These are phyloP conservation scores for Pseudogymnoascus sp. DNA, from an alignment of 2,329 filamentous ascomycete genomes.

Conservation along the genomic window DNA sequence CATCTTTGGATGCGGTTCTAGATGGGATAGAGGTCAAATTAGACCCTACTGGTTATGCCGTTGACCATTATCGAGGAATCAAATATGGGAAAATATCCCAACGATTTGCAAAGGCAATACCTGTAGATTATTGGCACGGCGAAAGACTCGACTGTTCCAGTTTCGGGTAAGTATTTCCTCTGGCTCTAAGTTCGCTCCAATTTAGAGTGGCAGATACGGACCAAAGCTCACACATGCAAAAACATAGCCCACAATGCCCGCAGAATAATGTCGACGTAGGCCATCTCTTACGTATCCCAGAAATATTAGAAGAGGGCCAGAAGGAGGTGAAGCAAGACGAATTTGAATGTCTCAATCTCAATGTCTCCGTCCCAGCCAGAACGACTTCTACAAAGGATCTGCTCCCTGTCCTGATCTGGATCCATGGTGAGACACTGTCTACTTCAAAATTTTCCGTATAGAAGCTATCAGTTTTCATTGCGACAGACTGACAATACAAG, in stretches of 20 bases:
- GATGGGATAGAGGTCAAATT: no score
- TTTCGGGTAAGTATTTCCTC: not conserved
- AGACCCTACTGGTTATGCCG: no score
- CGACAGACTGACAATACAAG: not conserved
- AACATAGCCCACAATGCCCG: slow-evolving; percentile 11
- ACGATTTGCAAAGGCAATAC: no score
- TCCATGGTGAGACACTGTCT: slow-evolving; percentile 6
- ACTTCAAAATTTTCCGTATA: not conserved
- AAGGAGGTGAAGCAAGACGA: slow-evolving; percentile 4
- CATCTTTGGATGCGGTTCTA: no score
- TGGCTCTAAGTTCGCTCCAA: no score
- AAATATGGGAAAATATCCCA: no score
- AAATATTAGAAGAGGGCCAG: not conserved
- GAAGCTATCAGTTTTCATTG: not conserved
- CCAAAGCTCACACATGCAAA: not conserved
- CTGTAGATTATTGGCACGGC: not conserved
- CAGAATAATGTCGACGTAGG: slow-evolving; percentile 8
- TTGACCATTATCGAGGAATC: no score
- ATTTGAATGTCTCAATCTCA: slow-evolving; percentile 9
- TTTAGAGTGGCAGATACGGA: not conserved
- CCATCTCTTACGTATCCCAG: slow-evolving; percentile 9
- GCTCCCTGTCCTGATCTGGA: slow-evolving; percentile 11
- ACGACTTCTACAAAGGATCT: not conserved
- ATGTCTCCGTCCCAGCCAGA: slow-evolving; percentile 5
- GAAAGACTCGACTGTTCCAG: slow-evolving; percentile 2